Conservation (phyloP, 2,329 filamentous ascomycete species). For the Huntiella bhutanensis region DNA sequence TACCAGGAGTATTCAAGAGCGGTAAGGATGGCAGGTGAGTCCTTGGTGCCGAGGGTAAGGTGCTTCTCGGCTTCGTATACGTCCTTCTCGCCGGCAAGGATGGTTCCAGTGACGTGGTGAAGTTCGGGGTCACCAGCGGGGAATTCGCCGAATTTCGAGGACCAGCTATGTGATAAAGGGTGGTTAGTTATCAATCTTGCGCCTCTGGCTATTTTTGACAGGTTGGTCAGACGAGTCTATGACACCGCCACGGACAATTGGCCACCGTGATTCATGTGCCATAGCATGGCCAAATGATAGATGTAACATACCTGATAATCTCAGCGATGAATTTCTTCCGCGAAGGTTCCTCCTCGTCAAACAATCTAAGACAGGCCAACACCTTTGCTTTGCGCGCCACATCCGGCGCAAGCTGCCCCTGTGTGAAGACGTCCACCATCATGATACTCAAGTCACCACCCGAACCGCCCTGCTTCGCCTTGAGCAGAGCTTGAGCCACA, state of each 20-base stretch:
- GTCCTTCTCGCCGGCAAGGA: constrained; percentile 87
- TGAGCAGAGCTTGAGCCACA: constrained; percentile 69
- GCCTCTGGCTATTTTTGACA: too few species aligned
- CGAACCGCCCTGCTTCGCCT: constrained; percentile 82
- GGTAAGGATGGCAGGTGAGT: constrained; percentile 63
- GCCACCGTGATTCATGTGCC: too few species aligned
- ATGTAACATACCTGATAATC: constrained; percentile 45
- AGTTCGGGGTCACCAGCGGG: constrained; percentile 86
- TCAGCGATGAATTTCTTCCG: constrained; percentile 84
- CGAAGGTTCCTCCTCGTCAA: constrained; percentile 67
- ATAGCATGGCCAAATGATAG: neutral
- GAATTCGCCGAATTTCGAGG: constrained; percentile 63
- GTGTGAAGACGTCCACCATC: constrained; percentile 77
- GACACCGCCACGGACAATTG: neutral
- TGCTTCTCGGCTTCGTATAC: constrained; percentile 87
- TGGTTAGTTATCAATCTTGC: too few species aligned
- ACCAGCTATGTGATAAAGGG: constrained; percentile 38
- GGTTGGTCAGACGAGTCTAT: too few species aligned
- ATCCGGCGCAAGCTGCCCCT: constrained; percentile 63
- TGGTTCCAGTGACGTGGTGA: constrained; percentile 72
- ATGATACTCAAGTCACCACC: constrained; percentile 79
- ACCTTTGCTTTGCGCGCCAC: constrained; percentile 55
- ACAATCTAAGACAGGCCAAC: constrained; percentile 60
- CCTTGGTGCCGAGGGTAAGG: constrained; percentile 69
- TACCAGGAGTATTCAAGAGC: constrained; percentile 91